Evolutionary conservation across 257 asterid genomes (phyloP), one percentile per base, ranked within the genome.

Genomic region (Petrea volubilis): DNA sequence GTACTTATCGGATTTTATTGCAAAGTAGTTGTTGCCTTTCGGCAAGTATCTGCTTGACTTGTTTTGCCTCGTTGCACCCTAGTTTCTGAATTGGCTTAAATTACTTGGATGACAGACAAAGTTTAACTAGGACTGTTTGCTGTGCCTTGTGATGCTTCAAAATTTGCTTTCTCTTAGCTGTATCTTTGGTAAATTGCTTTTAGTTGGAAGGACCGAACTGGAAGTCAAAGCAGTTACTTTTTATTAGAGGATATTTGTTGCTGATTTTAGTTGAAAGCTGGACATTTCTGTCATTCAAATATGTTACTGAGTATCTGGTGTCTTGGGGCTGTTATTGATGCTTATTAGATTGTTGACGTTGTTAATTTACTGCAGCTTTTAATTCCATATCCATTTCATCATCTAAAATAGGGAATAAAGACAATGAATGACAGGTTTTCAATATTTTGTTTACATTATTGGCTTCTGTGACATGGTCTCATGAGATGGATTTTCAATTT

Each of bases 1-100:
- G n/a, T 29, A 33, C 66, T 55, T 72, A 50, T 75, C 21, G 34
- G 49, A 25, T 65, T 46, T 40, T 71, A 18, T n/a, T 36, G 56
- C 68, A 61, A 10, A 17, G 27, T 20, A 7, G 27, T 47, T 28
- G 60, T n/a, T 50, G 75, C 50, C 46, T 63, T 64, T 67, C 7
- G 12, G 21, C 46, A 18, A 27, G 43, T 56, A 44, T 69, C 25
- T 59, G 41, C 38, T 23, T 67, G 24, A 18, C 65, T 57, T 59
- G 12, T 49, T 38, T 21, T 8, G 62, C 63, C 61, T 51, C 51
- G 43, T 56, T 56, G 27, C 17, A 9, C 58, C 63, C 17, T 9
- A 21, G 51, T 55, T 24, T 10, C 34, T 21, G 10, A 20, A 24
- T 68, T 34, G 56, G 20, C 43, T 61, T 43, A 5, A 14, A 38